Conservation (phyloP, 2,329 filamentous ascomycete genomes). For the Monosporascus sp. region DNA sequence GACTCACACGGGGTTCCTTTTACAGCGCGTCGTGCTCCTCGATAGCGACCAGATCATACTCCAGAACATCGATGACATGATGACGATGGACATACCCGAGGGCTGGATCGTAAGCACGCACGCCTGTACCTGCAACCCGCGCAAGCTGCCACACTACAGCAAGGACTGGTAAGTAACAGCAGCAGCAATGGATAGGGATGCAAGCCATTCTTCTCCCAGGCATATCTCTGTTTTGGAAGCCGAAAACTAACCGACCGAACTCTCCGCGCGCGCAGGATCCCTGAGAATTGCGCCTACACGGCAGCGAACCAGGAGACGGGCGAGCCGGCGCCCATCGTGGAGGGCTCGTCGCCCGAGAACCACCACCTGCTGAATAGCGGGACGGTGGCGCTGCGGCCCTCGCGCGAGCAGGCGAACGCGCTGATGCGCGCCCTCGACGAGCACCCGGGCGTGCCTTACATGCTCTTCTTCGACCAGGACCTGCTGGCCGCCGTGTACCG, state of each 20-base stretch:
- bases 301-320: slow-evolving; percentile 24
- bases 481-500: slow-evolving; percentile 24
- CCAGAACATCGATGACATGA: slow-evolving; percentile 28
- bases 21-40: slow-evolving; percentile 26
- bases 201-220: no score
- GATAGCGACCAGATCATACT: slow-evolving; percentile 27
- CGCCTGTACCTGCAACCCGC: slow-evolving; percentile 27
- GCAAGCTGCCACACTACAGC: slow-evolving; percentile 25
- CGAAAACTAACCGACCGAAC: no score
- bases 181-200: no score
- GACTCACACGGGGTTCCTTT: background rate
- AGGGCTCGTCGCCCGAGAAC: slow-evolving; percentile 19
- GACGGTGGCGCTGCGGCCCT: slow-evolving; percentile 26
- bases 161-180: slow-evolving; percentile 21
- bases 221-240: no score
- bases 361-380: slow-evolving; percentile 31
- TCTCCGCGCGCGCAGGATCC: slow-evolving; percentile 12
- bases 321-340: slow-evolving; percentile 19
- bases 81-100: slow-evolving; percentile 22
- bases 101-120: slow-evolving; percentile 28
- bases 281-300: slow-evolving; percentile 26
- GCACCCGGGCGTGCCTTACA: slow-evolving; percentile 23
- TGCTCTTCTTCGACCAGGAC: slow-evolving; percentile 27
- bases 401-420: slow-evolving; percentile 19
- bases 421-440: slow-evolving; percentile 27